phyloP scores from a whole-genome alignment of 1,139 yeast species.

The Saccharomyces pastorianus region DNA sequence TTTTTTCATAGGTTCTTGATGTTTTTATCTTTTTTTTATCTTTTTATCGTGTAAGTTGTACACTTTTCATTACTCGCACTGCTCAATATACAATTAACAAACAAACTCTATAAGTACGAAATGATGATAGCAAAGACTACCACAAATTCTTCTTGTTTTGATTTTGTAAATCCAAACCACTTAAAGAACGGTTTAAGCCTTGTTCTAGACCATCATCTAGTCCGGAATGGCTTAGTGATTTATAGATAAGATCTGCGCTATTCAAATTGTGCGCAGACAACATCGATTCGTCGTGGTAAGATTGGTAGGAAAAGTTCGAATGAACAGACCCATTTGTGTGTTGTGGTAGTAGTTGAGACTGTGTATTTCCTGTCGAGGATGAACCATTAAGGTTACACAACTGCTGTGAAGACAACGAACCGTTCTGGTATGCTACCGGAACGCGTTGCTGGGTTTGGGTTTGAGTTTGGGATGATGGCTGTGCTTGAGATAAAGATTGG shows the following conservation, averaged over 20 bases:
- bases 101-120: slow-evolving; percentile 11
- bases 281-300: slow-evolving; percentile 23
- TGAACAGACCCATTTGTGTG: slow-evolving; percentile 31
- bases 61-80: slow-evolving; percentile 7
- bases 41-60: not conserved
- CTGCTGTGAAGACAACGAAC: not conserved
- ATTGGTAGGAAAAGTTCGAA: slow-evolving; percentile 29
- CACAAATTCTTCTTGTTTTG: slow-evolving; percentile 11
- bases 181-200: slow-evolving; percentile 28
- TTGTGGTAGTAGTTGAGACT: slow-evolving; percentile 23
- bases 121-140: not conserved
- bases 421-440: not conserved
- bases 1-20: not conserved
- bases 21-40: not conserved
- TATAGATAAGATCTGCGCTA: slow-evolving; percentile 17
- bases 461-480: slow-evolving; percentile 9
- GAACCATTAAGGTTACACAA: slow-evolving; percentile 4
- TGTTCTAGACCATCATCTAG: slow-evolving; percentile 24
- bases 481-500: slow-evolving; percentile 15
- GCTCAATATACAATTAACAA: slow-evolving; percentile 1
- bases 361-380: slow-evolving; percentile 6
- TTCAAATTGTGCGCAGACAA: slow-evolving; percentile 6
- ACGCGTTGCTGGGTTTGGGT: slow-evolving; percentile 10
- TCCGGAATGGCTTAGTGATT: slow-evolving; percentile 13
- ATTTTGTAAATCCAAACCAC: slow-evolving; percentile 25